phyloP scores from a whole-genome alignment of 2,329 filamentous ascomycete genomes.

The Beauveria brongniartii region DNA sequence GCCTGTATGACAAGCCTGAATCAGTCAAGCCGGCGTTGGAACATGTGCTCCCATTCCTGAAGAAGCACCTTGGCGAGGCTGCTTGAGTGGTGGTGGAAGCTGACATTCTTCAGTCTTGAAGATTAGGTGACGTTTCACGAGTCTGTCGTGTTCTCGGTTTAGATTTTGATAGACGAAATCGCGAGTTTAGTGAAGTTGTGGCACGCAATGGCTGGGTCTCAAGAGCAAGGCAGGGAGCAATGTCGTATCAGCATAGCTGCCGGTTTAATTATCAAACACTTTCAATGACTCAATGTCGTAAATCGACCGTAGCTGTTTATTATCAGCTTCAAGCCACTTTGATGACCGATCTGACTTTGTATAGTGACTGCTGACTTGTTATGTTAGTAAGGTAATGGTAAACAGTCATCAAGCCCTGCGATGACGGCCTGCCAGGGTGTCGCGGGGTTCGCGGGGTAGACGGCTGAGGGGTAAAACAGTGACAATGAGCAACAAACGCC shows the following conservation, averaged over 20 bases:
- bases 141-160: not conserved
- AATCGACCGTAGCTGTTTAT: not conserved
- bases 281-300: not conserved
- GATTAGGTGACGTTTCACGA: too few species aligned
- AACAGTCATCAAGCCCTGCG: not conserved
- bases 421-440: not conserved
- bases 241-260: not conserved
- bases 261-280: not conserved
- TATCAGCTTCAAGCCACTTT: not conserved
- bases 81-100: not conserved
- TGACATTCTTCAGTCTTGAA: too few species aligned
- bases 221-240: not conserved
- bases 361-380: not conserved
- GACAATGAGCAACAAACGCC: not conserved
- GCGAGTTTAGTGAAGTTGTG: not conserved
- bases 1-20: constrained; percentile 11
- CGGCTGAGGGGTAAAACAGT: not conserved
- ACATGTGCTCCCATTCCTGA: constrained; percentile 5
- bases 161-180: not conserved
- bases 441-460: constrained; percentile 5
- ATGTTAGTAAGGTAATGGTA: too few species aligned
- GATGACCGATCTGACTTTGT: not conserved
- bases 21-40: constrained; percentile 11
- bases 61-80: constrained; percentile 20
- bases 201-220: not conserved